These are phyloP conservation scores for Pythium scleroteichum DNA, from an alignment of 352 stramenopile species.

Conservation along the genomic window DNA sequence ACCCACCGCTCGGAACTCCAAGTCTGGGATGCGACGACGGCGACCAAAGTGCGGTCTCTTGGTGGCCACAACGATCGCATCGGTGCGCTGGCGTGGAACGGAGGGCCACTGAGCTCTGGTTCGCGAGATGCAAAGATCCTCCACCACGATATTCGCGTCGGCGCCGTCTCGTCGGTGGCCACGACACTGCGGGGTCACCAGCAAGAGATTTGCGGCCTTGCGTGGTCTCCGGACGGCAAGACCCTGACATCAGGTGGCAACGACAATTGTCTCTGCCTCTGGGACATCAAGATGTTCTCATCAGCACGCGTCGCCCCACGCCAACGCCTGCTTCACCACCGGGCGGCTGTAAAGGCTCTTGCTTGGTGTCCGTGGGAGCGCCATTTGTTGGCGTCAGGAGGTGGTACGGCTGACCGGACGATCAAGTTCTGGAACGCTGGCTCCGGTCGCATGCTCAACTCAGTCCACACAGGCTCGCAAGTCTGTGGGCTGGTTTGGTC, in stretches of 20 bases:
- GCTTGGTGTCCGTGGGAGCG: constrained; percentile 96
- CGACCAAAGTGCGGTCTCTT: constrained; percentile 88
- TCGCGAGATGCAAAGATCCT: constrained; percentile 91
- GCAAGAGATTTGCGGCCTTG: constrained; percentile 96
- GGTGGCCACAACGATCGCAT: constrained; percentile 90
- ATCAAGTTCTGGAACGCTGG: constrained; percentile 97
- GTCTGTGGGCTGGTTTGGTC: constrained; percentile 93
- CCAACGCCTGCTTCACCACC: constrained; percentile 85
- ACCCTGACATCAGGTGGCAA: constrained; percentile 94
- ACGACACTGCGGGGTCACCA: constrained; percentile 67
- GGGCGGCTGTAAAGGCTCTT: constrained; percentile 95
- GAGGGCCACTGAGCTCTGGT: constrained; percentile 85
- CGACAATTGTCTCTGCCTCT: constrained; percentile 95
- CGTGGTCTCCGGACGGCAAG: constrained; percentile 93
- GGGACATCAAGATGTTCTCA: constrained; percentile 70
- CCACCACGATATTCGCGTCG: constrained; percentile 38
- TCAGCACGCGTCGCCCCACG: constrained; percentile 28
- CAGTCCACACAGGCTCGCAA: constrained; percentile 94
- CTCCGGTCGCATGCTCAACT: constrained; percentile 87
- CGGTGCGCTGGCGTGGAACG: constrained; percentile 92
- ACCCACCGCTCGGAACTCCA: constrained; percentile 91
- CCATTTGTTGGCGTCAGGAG: constrained; percentile 93
- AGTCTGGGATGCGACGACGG: constrained; percentile 92
- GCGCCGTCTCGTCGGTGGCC: background rate
- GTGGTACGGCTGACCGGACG: constrained; percentile 93